Evolutionary conservation across 2,329 filamentous ascomycete genomes (phyloP), one percentile per base, ranked within the genome.

Genomic region (Dactylellina parvicollis): DNA sequence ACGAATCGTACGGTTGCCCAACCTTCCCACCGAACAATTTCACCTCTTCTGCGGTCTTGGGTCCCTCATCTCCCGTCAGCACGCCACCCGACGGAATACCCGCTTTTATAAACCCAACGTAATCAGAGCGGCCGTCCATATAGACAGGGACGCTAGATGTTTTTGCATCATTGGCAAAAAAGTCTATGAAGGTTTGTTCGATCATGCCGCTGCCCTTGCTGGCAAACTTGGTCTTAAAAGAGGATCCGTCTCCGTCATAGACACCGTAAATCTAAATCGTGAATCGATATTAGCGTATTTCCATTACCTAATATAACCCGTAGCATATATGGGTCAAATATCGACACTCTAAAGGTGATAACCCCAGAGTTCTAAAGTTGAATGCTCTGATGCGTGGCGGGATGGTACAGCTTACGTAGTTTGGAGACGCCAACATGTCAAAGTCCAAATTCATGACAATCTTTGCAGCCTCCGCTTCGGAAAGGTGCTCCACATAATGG

Each of bases 361-460:
- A n/a, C n/a, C n/a, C n/a, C n/a, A n/a, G n/a, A n/a, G n/a, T n/a
- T n/a, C n/a, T n/a, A n/a, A n/a, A n/a, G n/a, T n/a, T n/a, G n/a
- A n/a, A n/a, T n/a, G n/a, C n/a, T n/a, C n/a, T n/a, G n/a, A n/a
- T n/a, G n/a, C n/a, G n/a, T n/a, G n/a, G n/a, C n/a, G n/a, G n/a
- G n/a, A n/a, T n/a, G n/a, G n/a, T n/a, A n/a, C n/a, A n/a, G n/a
- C 56, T 46, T 47, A 80, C 83, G 76, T 84, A 87, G 80, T 88
- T 88, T 18, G 85, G 85, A 1, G 83, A 85, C 1, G 85, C 84
- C 76, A 89, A 87, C 88, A 90, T 90, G 80, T 90, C 88, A 77
- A 88, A 89, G 81, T 90, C 88, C 79, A 89, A 85, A 81, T 89
- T 88, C 28, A 89, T 86, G 3, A 84, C 83, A 77, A 90, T 87